These are phyloP conservation scores for Solanum hybrid DNA, from an alignment of 305 asterid species.

Conservation along the genomic window DNA sequence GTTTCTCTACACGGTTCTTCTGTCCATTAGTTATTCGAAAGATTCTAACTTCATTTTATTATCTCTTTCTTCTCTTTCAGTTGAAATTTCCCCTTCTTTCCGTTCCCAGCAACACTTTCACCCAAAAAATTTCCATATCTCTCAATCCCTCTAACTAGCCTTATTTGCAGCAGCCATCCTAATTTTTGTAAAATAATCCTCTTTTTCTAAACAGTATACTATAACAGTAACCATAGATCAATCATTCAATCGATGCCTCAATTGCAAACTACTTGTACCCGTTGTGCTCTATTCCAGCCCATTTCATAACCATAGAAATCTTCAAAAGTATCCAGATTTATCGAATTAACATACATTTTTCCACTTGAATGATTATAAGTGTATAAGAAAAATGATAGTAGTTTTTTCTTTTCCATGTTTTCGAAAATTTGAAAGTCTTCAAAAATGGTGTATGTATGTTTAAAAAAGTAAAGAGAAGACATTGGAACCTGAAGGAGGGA, in stretches of 20 bases:
- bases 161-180: background rate
- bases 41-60: background rate
- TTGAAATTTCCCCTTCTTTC: background rate
- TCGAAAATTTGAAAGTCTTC: background rate
- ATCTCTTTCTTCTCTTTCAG: background rate
- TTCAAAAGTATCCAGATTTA: background rate
- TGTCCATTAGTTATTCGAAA: background rate
- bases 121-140: background rate
- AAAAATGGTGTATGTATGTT: background rate
- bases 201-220: background rate
- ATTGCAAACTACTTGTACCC: background rate
- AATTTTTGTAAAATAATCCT: background rate
- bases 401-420: background rate
- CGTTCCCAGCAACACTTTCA: background rate
- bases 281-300: background rate
- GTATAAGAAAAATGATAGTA: background rate
- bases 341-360: background rate
- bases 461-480: background rate
- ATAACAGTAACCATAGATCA: background rate
- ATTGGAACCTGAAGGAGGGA: conserved; percentile 51
- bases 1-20: background rate
- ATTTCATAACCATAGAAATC: background rate
- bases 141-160: background rate
- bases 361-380: background rate
- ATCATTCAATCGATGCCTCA: background rate